Evolutionary conservation across 192 early-diverging fungal genomes (phyloP), one percentile per base, ranked within the genome.

Genomic region (Rhizoclosmatium sp.): DNA sequence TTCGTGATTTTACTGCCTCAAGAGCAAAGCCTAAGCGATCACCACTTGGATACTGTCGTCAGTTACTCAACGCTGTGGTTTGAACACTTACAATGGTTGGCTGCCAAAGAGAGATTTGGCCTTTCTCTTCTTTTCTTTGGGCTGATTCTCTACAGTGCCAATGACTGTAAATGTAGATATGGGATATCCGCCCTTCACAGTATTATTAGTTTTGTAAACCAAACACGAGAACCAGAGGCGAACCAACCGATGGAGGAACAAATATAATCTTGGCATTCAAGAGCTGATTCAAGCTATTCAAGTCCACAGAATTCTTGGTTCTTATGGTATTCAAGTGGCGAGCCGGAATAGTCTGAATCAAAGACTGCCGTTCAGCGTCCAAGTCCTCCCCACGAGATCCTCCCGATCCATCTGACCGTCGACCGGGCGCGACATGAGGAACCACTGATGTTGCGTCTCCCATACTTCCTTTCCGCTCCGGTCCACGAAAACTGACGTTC

Each of bases 111-210:
- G 65, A 54, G 77, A 78, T 41, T 71, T 76, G 3, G 72, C 47
- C 9, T 71, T 78, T 46, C 70, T 58, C 45, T 83, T 81, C 44
- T 59, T 73, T 49, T 80, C 70, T 54, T 70, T 69, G 3, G 71
- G 46, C 47, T 74, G 76, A 41, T 64, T 76, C 19, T 84, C 85
- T 51, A 48, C 60, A 48, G 73, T 67, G 19, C 83, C 47, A 49
- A 82, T 82, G 4, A 86, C 81, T 12, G 82, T 82, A 59, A 84
- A 86, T 3, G 81, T 60, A 5, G 82, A 84, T 31, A 86, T 47
- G 3, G 82, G 82, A 23, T 51, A 59, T 2, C 81, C 78, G 47
- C 83, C 62, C 61, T 67, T 21, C 7, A 39, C n/a, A 40, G 47
- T 51, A 47, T 65, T 19, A 65, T 47, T 23, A 49, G 45, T 16